Evolutionary conservation across 495 filamentous ascomycete species (phyloP), one percentile per base, ranked within the genome.

Genomic region (Staphylotrichum longicolle): DNA sequence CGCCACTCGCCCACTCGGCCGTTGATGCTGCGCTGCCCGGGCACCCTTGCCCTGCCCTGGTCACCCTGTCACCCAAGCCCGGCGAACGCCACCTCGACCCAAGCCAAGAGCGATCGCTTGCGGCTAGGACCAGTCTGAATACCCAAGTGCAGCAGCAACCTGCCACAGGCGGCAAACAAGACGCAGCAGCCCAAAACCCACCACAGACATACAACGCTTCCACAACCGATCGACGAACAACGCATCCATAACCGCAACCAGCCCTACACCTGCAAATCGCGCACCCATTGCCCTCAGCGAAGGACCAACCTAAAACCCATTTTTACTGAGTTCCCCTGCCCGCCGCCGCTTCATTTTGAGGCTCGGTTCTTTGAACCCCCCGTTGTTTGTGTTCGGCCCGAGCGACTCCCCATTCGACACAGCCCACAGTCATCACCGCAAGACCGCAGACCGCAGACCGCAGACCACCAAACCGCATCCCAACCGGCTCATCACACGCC

Each of bases 161-260:
- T 41, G 39, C 35, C 57, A 50, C 35, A 44, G 47, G 47, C 57
- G 34, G 46, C 57, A 59, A 59, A 59, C 57, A 59, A 30, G 15
- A 12, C n/a, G 14, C 41, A 46, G 27, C 7, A 49, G 56, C 56
- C 56, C 56, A 58, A 58, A 58, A 58, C 57, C 46, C 6, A 40
- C 30, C 54, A n/a, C 33, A 56, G 46, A 42, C 54, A 57, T 46
- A 27, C 44, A 35, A 48, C 37, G 44, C 54, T 46, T 45, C 33
- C 42, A 47, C 42, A 39, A 37, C 32, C 42, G 4, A 48, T 39
- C 33, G 30, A 47, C 39, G n/a, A 27, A 48, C 54, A 39, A 35
- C 54, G 34, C 54, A 57, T 48, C 54, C 35, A 57, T 39, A 59
- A 27, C 20, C 35, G 12, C 20, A 9, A 33, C 37, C 20, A 32